Evolutionary conservation across 345 rosid genomes (phyloP).

Genomic region (Zanthoxylum bungeanum): DNA sequence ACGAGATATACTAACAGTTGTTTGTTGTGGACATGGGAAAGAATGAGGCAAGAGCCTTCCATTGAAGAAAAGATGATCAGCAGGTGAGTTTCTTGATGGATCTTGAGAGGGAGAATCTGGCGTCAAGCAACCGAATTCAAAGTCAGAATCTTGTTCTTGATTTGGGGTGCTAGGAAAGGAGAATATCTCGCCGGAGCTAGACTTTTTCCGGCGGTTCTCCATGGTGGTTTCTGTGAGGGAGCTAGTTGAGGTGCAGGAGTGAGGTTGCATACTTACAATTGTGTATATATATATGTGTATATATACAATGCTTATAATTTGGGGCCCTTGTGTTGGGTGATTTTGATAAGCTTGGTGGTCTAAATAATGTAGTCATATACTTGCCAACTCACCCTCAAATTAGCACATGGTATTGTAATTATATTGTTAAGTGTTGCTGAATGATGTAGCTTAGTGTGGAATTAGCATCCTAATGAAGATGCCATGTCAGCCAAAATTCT

Average conservation of each 20-base stretch:
- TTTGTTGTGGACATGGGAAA: conserved; percentile 41
- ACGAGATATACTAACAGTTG: no score
- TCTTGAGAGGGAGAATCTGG: conserved; percentile 56
- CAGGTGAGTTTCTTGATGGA: conserved; percentile 59
- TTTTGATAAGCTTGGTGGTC: conserved; percentile 13
- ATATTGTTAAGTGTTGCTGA: conserved; percentile 17
- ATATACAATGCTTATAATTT: background rate
- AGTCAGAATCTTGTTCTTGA: conserved; percentile 44
- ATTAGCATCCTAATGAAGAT: conserved; percentile 7
- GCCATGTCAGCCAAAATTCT: background rate
- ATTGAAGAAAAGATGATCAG: conserved; percentile 78
- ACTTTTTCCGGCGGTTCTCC: conserved; percentile 28
- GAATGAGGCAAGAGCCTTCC: conserved; percentile 76
- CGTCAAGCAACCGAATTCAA: conserved; percentile 63
- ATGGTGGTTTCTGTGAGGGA: conserved; percentile 10
- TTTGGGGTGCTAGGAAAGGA: conserved; percentile 44
- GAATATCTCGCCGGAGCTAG: conserved; percentile 32
- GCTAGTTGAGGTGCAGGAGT: conserved; percentile 3
- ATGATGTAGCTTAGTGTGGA: conserved; percentile 17
- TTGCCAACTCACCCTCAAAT: conserved; percentile 24
- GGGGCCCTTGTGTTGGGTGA: conserved; percentile 1
- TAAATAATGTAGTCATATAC: conserved; percentile 22
- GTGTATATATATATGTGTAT: conserved; percentile 16
- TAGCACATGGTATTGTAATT: conserved; percentile 15
- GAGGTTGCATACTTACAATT: background rate